Conservation (phyloP, 2,329 filamentous ascomycete species). For the Xylaria hypoxylon region DNA sequence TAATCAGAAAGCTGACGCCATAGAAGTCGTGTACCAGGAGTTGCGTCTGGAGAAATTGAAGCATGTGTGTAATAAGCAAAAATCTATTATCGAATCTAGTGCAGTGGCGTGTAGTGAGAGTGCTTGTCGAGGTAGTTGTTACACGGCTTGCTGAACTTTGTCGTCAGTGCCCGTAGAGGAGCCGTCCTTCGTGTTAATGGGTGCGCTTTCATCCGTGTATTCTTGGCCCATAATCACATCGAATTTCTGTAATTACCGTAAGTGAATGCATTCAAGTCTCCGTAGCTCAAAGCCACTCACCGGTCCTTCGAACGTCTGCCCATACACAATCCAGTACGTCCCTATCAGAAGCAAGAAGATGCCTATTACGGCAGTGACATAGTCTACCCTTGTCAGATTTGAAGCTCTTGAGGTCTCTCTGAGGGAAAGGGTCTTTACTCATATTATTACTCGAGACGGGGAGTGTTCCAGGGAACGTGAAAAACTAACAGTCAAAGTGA, state of each 20-base stretch:
- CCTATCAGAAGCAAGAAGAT: constrained; percentile 50
- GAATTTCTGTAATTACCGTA: constrained; percentile 43
- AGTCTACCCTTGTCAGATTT: constrained; percentile 46
- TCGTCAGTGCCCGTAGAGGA: constrained; percentile 34
- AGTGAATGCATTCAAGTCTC: neutral
- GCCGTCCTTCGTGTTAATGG: constrained; percentile 21
- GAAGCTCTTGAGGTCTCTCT: neutral
- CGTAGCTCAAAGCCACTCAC: constrained; percentile 37
- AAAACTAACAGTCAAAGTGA: constrained; percentile 45
- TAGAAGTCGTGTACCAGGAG: neutral
- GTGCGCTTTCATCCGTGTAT: constrained; percentile 38
- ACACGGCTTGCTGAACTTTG: constrained; percentile 32
- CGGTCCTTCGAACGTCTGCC: constrained; percentile 48
- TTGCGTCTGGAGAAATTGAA: neutral
- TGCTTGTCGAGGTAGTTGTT: neutral
- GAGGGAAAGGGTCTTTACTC: constrained; percentile 43
- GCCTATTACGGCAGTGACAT: constrained; percentile 53
- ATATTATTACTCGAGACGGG: constrained; percentile 49
- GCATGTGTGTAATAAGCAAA: neutral
- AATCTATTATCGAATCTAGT: neutral
- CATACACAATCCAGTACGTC: constrained; percentile 46
- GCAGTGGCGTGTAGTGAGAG: neutral
- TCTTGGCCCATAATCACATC: constrained; percentile 45
- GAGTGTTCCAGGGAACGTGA: constrained; percentile 49
- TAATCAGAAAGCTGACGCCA: neutral